Conservation (phyloP, 2,329 filamentous ascomycete species). For the Hymenoscyphus occultus region DNA sequence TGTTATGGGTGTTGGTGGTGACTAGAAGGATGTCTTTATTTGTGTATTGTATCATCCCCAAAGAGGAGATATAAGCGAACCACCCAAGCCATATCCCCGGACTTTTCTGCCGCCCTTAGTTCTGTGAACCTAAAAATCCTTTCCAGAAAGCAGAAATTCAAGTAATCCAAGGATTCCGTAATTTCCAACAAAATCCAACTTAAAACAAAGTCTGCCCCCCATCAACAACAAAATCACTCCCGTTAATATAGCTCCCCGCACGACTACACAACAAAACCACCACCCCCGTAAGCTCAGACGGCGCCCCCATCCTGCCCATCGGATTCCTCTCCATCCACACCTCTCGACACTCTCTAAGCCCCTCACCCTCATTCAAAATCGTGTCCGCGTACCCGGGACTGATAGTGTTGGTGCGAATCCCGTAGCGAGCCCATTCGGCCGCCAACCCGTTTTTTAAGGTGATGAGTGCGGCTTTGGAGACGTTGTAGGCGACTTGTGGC, state of each 20-base stretch:
- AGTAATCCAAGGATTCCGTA: too few relatives aligned
- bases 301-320: slow-evolving; percentile 61
- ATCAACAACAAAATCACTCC: slow-evolving; percentile 59
- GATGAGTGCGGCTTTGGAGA: slow-evolving; percentile 64
- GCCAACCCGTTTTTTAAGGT: slow-evolving; percentile 63
- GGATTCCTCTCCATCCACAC: slow-evolving; percentile 61
- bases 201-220: slow-evolving; percentile 46
- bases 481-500: slow-evolving; percentile 70
- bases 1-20: too few relatives aligned
- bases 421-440: slow-evolving; percentile 69
- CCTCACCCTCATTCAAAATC: slow-evolving; percentile 60
- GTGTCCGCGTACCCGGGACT: slow-evolving; percentile 70
- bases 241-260: slow-evolving; percentile 63
- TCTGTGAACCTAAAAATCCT: too few relatives aligned
- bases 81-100: too few relatives aligned
- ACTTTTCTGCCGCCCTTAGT: too few relatives aligned
- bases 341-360: slow-evolving; percentile 50
- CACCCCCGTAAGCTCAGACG: slow-evolving; percentile 60
- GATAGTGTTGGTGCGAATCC: slow-evolving; percentile 69
- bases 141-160: too few relatives aligned
- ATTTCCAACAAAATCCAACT: too few relatives aligned
- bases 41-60: too few relatives aligned
- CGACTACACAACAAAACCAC: slow-evolving; percentile 58
- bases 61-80: too few relatives aligned
- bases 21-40: too few relatives aligned